Conservation (phyloP, 306 rosid species). For the Dicorynia guianensis region DNA sequence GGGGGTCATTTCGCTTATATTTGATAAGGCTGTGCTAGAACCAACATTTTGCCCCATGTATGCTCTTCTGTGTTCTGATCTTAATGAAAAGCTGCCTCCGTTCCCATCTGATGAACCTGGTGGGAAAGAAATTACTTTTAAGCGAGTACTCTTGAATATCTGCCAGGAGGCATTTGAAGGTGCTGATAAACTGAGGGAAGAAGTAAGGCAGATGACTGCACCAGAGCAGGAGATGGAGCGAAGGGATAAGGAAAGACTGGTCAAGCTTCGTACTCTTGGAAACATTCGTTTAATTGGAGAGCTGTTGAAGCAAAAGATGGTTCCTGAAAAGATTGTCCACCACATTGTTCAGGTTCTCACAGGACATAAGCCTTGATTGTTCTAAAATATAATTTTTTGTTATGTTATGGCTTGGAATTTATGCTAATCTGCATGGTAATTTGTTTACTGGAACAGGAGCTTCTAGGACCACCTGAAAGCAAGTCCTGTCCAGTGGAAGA, state of each 20-base stretch:
- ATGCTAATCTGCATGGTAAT: constrained; percentile 26
- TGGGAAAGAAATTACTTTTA: constrained; percentile 88
- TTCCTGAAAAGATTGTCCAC: constrained; percentile 93
- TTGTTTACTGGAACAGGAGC: constrained; percentile 69
- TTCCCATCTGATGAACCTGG: constrained; percentile 92
- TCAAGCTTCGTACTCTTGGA: constrained; percentile 93
- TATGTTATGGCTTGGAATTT: constrained; percentile 27
- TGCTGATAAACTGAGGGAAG: constrained; percentile 82
- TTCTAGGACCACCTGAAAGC: constrained; percentile 75
- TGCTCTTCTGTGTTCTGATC: constrained; percentile 86
- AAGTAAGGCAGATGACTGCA: constrained; percentile 78
- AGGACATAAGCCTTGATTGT: constrained; percentile 30
- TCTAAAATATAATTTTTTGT: constrained; percentile 21
- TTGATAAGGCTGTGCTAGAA: constrained; percentile 97
- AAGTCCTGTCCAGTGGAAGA: constrained; percentile 94
- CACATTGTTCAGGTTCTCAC: constrained; percentile 87
- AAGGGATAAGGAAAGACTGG: constrained; percentile 82
- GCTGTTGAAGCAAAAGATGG: constrained; percentile 99
- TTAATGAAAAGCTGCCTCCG: constrained; percentile 80
- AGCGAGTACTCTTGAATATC: constrained; percentile 81
- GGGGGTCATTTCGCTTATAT: constrained; percentile 87
- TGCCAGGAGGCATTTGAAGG: constrained; percentile 99
- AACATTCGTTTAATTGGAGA: constrained; percentile 96
- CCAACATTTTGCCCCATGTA: constrained; percentile 99
- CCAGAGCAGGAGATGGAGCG: constrained; percentile 91